These are phyloP conservation scores for Sorghum bicolor DNA, from an alignment of 176 grass and related monocot genomes.

Conservation along the genomic window Sorghum_bicolor_NCBIv3 NC_012870.2:27010501-27011000, in stretches of 20 bases:
- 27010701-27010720: neutral
- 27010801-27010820: neutral
- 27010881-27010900: neutral
- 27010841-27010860: neutral
- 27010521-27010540: neutral
- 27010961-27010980: slow-evolving; percentile 75
- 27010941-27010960: slow-evolving; percentile 67
- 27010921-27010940: slow-evolving; percentile 87
- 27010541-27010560: neutral
- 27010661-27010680: neutral
- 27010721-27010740: neutral
- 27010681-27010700: neutral
- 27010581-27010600: neutral
- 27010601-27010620: neutral
- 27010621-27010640: neutral
- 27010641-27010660: neutral
- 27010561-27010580: neutral
- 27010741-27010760: neutral
- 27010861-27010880: neutral
- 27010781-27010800: slow-evolving; percentile 5
- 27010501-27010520: neutral
- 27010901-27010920: slow-evolving; percentile 60
- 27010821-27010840: neutral
- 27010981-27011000: slow-evolving; percentile 91
- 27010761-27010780: neutral